Percentiles rank a stretch among this genome's conserved stretches.
Evolutionary conservation across 768 basidiomycete species (phyloP).

Genomic region (Lanmaoa rubissima): DNA sequence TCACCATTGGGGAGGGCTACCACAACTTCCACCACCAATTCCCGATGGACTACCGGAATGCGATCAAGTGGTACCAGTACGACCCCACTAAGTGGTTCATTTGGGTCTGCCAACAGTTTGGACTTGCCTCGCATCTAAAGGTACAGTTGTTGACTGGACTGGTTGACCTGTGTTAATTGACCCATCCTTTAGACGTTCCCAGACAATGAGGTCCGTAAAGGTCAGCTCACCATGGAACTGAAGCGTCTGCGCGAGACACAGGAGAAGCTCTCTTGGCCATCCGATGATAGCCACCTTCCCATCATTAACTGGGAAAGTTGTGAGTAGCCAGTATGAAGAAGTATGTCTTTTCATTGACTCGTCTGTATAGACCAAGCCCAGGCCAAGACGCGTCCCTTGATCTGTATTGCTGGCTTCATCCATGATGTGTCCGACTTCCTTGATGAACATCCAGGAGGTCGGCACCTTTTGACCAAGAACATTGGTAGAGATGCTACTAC

Average conservation of each 20-base stretch:
- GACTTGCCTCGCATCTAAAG: conserved; percentile 59
- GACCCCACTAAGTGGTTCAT: conserved; percentile 95
- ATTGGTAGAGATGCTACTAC: conserved; percentile 92
- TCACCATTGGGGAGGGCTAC: conserved; percentile 94
- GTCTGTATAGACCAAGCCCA: conserved; percentile 67
- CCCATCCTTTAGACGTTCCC: conserved; percentile 44
- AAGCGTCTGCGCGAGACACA: conserved; percentile 81
- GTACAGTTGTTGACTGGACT: conserved; percentile 11
- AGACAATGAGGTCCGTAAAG: conserved; percentile 77
- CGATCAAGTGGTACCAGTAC: conserved; percentile 89
- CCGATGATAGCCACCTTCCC: conserved; percentile 69
- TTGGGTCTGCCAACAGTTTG: conserved; percentile 45
- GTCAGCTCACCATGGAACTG: conserved; percentile 91
- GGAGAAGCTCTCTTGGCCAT: conserved; percentile 78
- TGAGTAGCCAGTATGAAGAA: conserved; percentile 35
- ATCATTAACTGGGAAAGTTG: conserved; percentile 87
- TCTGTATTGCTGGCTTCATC: conserved; percentile 89
- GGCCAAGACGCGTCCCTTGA: conserved; percentile 71
- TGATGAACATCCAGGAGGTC: conserved; percentile 91
- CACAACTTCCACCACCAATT: conserved; percentile 98
- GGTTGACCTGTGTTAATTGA: background rate
- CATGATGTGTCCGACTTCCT: conserved; percentile 84
- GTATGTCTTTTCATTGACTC: background rate
- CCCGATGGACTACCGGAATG: conserved; percentile 97
- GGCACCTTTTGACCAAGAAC: conserved; percentile 76